Percentiles rank a stretch among this genome's conserved stretches.
Evolutionary conservation across 1,139 yeast species (phyloP).

Genomic region (Debaryomycetaceae sp.): DNA sequence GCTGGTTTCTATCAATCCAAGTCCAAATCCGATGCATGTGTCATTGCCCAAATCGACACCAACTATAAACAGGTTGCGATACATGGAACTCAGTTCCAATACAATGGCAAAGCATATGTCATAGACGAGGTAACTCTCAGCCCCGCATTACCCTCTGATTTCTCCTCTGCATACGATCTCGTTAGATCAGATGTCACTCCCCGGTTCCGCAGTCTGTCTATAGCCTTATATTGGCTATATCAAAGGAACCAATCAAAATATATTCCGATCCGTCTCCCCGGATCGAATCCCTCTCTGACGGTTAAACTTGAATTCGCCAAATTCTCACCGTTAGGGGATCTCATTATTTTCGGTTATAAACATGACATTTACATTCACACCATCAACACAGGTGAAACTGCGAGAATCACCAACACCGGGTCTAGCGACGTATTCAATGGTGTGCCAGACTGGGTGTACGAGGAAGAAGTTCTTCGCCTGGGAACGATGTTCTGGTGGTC

Average conservation of each 20-base stretch:
- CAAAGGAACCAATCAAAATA: conserved; percentile 7
- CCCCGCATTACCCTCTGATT: conserved; percentile 22
- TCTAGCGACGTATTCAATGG: conserved; percentile 64
- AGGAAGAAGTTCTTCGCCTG: conserved; percentile 69
- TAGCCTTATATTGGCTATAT: conserved; percentile 54
- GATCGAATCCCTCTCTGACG: too few relatives aligned
- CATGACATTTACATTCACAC: conserved; percentile 51
- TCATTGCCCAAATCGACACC: conserved; percentile 14
- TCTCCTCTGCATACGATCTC: conserved; percentile 19
- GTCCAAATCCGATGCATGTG: conserved; percentile 8
- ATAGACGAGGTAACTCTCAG: conserved; percentile 20
- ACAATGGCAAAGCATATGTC: conserved; percentile 22
- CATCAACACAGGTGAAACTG: conserved; percentile 12
- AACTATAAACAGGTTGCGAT: conserved; percentile 11
- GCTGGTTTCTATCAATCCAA: conserved; percentile 24
- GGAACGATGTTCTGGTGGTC: conserved; percentile 85
- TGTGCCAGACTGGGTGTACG: conserved; percentile 93
- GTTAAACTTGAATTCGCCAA: conserved; percentile 42
- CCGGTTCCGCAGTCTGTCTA: conserved; percentile 69
- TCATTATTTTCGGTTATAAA: conserved; percentile 54
- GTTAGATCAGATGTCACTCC: conserved; percentile 18
- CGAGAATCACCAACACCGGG: conserved; percentile 59
- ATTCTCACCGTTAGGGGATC: conserved; percentile 67
- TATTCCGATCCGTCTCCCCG: conserved; percentile 2
- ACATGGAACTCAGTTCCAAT: conserved; percentile 17